phyloP scores from a whole-genome alignment of 495 filamentous ascomycete species.

The Aspergillus steynii region DNA sequence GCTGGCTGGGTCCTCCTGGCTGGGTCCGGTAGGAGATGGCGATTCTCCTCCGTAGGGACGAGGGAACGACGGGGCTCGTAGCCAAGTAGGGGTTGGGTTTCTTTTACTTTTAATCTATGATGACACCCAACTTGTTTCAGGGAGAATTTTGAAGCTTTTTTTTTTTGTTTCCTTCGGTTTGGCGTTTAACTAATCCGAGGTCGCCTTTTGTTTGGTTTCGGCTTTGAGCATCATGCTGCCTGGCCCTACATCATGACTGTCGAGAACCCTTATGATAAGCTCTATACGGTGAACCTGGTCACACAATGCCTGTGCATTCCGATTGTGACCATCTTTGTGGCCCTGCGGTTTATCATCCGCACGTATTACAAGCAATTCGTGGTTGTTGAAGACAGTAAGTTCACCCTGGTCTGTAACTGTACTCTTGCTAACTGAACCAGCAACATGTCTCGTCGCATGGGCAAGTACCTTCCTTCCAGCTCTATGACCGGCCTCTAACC shows the following conservation, averaged over 20 bases:
- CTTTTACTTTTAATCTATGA: neutral
- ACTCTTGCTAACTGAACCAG: slow-evolving; percentile 17
- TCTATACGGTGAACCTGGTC: slow-evolving; percentile 41
- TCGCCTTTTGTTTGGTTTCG: neutral
- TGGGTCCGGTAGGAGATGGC: neutral
- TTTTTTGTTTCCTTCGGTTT: neutral
- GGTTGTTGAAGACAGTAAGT: slow-evolving; percentile 44
- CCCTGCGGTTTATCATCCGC: slow-evolving; percentile 39
- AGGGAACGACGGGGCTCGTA: neutral
- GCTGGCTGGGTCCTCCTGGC: neutral
- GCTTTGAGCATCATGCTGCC: slow-evolving; percentile 12
- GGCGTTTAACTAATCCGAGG: neutral
- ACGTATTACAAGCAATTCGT: slow-evolving; percentile 36
- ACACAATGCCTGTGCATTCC: slow-evolving; percentile 49
- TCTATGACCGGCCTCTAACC: neutral
- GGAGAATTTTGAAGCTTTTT: neutral
- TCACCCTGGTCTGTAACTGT: neutral
- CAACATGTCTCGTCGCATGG: slow-evolving; percentile 36
- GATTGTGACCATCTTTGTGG: slow-evolving; percentile 39
- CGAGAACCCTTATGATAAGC: slow-evolving; percentile 32
- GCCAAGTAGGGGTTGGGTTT: neutral
- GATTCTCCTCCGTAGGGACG: neutral
- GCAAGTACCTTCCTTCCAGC: slow-evolving; percentile 19
- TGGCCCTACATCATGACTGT: slow-evolving; percentile 24
- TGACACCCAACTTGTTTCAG: neutral